Evolutionary conservation across 1,139 yeast genomes (phyloP).

Genomic region (Citeromyces hawaiiensis): DNA sequence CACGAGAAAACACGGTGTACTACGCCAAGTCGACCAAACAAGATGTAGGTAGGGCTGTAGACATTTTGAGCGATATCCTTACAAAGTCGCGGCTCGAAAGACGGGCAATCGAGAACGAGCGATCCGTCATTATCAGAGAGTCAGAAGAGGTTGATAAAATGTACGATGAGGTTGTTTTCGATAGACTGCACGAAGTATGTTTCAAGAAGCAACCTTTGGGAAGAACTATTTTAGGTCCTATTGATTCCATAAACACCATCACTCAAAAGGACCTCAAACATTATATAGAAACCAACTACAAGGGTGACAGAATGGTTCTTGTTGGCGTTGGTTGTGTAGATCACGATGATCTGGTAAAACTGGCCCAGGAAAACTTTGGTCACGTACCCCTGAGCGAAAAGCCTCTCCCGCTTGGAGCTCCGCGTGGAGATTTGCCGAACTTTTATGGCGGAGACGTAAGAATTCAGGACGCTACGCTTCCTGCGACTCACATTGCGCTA

Average conservation of each 20-base stretch:
- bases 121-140: conserved; percentile 92
- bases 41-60: conserved; percentile 79
- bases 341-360: conserved; percentile 67
- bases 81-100: conserved; percentile 77
- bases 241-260: conserved; percentile 74
- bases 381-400: conserved; percentile 53
- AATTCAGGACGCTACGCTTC: conserved; percentile 70
- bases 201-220: conserved; percentile 89
- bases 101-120: conserved; percentile 83
- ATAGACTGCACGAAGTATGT: conserved; percentile 88
- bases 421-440: conserved; percentile 63
- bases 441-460: conserved; percentile 83
- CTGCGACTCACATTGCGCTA: conserved; percentile 83
- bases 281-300: conserved; percentile 77
- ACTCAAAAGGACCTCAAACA: conserved; percentile 61
- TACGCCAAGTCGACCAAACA: conserved; percentile 78
- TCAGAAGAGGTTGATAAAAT: conserved; percentile 96
- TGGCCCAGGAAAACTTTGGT: conserved; percentile 70
- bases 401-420: conserved; percentile 62
- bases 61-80: conserved; percentile 78
- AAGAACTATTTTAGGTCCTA: conserved; percentile 93
- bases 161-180: conserved; percentile 97
- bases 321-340: conserved; percentile 93
- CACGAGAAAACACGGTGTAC: conserved; percentile 94
- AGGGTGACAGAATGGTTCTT: conserved; percentile 94